Evolutionary conservation across 2,329 filamentous ascomycete genomes (phyloP).

Genomic region (Alternaria triticina): DNA sequence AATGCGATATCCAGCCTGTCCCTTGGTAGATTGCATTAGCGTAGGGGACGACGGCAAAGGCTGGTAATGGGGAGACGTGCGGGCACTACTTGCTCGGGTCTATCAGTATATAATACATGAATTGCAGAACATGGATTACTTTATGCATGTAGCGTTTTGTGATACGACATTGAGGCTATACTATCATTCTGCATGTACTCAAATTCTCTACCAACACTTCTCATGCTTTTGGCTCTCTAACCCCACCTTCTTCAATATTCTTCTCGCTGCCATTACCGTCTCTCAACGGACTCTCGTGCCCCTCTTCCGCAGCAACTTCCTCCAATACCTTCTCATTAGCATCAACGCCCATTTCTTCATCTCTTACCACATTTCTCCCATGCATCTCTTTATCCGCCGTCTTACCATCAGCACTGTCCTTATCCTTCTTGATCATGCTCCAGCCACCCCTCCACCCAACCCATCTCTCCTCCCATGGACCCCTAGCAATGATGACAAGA

Average conservation of each 20-base stretch:
- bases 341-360: constrained; percentile 30
- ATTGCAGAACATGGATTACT: neutral
- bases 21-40: neutral
- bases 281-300: constrained; percentile 24
- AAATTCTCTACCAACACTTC: neutral
- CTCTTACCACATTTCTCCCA: neutral
- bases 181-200: neutral
- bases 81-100: neutral
- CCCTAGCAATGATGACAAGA: constrained; percentile 55
- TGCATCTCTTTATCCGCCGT: constrained; percentile 28
- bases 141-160: neutral
- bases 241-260: constrained; percentile 19
- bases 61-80: neutral
- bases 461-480: constrained; percentile 65
- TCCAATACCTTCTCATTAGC: constrained; percentile 27
- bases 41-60: neutral
- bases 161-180: neutral
- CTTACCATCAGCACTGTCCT: constrained; percentile 49
- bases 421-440: constrained; percentile 55
- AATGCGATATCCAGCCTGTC: constrained; percentile 1
- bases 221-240: constrained; percentile 16
- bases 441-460: constrained; percentile 66
- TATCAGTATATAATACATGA: neutral
- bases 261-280: constrained; percentile 7
- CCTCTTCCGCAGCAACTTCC: constrained; percentile 41